Base-by-base conservation (phyloP, 148 eudicot genomes). In the Euryodendron excelsum region DNA sequence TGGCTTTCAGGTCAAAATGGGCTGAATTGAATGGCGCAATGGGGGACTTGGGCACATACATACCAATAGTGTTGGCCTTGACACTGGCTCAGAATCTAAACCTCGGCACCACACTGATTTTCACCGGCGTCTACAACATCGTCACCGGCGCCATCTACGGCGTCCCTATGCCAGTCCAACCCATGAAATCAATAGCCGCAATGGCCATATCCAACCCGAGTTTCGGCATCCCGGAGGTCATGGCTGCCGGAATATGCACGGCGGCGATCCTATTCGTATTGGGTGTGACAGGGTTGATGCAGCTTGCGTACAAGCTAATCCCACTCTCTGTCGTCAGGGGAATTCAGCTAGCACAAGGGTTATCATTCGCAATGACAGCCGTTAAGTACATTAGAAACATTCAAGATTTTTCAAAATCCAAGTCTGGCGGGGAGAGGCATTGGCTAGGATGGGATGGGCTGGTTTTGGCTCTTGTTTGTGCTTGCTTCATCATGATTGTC, bases 141-240 rank as follows among this genome's bases (percentile, higher is more conserved):
- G 79, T 88, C 5, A 94, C 98, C 1, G 97, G 97, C 2, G 90
- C 89, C 11, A 74, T 91, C 56, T 94, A 90, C 65, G 97, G 98
- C 1, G 86, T 94, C 33, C 97, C 98, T 0, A 94, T 94, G 98
- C 98, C 98, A 0, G 97, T 94, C 36, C 98, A 94, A 64, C 98
- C 98, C n/a, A 94, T 94, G 98, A 92, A 94, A 66, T 88, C 92
- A 0, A 94, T 94, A 2, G 92, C 98, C 4, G 98, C 98, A 0
- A 94, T 85, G 8, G 98, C 98, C 0, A 90, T 92, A 23, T 83
- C 97, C 18, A 78, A 87, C 36, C 88, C 92, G 0, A 75, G 77
- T 18, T 94, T 94, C 64, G 89, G 87, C 0, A 85, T 94, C 5
- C 92, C 93, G 11, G 98, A 94, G 80, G 76, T 83, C 0, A 89